Evolutionary conservation across 2,329 filamentous ascomycete genomes (phyloP).

Genomic region (Trichophyton rubrum): DNA sequence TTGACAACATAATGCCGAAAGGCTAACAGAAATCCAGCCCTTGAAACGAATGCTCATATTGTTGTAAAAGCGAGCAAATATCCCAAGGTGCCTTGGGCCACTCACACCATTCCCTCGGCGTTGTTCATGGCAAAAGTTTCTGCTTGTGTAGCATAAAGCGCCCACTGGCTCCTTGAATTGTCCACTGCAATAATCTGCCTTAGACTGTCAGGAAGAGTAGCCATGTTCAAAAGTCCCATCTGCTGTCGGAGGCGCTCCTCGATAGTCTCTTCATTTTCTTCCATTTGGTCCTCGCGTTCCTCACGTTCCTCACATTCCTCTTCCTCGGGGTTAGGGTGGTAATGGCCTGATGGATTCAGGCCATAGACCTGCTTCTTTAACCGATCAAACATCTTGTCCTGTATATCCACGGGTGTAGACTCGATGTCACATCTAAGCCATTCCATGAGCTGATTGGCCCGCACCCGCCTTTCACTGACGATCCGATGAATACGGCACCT

Average conservation of each 20-base stretch:
- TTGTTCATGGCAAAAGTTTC: not conserved
- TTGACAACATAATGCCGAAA: not conserved
- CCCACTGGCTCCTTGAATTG: not conserved
- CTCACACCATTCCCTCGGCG: not conserved
- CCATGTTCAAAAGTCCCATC: not conserved
- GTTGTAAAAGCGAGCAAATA: not conserved
- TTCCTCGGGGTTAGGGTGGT: constrained; percentile 20
- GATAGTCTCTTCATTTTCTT: not conserved
- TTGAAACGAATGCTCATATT: not conserved
- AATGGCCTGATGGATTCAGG: constrained; percentile 20
- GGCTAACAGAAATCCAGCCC: not conserved
- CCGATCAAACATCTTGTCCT: constrained; percentile 20
- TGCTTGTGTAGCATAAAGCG: not conserved
- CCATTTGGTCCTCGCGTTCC: not conserved
- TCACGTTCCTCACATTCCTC: not conserved
- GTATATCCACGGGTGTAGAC: constrained; percentile 20
- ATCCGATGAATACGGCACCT: constrained; percentile 17
- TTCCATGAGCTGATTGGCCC: constrained; percentile 16
- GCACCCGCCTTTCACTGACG: constrained; percentile 16
- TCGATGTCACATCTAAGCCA: constrained; percentile 19
- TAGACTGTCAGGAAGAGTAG: not conserved
- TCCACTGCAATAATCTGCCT: not conserved
- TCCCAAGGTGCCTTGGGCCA: no score
- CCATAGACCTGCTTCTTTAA: constrained; percentile 23
- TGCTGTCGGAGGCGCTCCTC: not conserved